These are phyloP conservation scores for Macrophomina tecta DNA, from an alignment of 2,329 filamentous ascomycete species.

Conservation along the genomic window DNA sequence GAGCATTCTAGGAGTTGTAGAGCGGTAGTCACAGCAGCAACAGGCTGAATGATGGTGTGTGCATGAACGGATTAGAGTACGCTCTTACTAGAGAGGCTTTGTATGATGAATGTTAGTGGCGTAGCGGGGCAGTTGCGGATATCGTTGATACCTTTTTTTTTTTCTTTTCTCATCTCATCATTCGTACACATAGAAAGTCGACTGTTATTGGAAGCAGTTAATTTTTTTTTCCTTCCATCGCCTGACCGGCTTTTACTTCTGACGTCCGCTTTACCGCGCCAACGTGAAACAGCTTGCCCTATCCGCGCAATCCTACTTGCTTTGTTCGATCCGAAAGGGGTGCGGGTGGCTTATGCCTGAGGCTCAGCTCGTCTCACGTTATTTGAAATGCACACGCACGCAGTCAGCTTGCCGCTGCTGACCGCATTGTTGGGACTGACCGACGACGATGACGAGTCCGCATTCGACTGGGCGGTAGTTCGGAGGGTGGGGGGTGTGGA, in stretches of 20 bases:
- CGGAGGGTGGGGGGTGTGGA: too few species aligned
- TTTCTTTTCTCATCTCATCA: too few species aligned
- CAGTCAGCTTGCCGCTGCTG: not conserved
- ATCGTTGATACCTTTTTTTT: not conserved
- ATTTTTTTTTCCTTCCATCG: too few species aligned
- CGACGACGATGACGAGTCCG: not conserved
- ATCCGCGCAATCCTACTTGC: not conserved
- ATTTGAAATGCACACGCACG: not conserved
- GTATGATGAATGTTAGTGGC: not conserved
- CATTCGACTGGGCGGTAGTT: not conserved
- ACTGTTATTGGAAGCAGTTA: too few species aligned
- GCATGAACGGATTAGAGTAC: not conserved
- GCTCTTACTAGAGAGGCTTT: not conserved
- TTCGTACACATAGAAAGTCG: too few species aligned
- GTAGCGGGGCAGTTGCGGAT: not conserved
- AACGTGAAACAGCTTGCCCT: not conserved
- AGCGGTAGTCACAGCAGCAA: not conserved
- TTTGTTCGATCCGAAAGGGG: not conserved
- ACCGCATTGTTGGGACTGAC: not conserved
- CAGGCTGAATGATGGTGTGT: too few species aligned
- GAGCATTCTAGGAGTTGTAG: slow-evolving; percentile 6
- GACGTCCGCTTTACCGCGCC: too few species aligned
- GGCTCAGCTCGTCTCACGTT: slow-evolving; percentile 1
- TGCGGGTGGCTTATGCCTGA: not conserved
- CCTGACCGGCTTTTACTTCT: too few species aligned